Evolutionary conservation across 2,329 filamentous ascomycete species (phyloP), one percentile per base, ranked within the genome.

Genomic region (Fusarium zealandicum): DNA sequence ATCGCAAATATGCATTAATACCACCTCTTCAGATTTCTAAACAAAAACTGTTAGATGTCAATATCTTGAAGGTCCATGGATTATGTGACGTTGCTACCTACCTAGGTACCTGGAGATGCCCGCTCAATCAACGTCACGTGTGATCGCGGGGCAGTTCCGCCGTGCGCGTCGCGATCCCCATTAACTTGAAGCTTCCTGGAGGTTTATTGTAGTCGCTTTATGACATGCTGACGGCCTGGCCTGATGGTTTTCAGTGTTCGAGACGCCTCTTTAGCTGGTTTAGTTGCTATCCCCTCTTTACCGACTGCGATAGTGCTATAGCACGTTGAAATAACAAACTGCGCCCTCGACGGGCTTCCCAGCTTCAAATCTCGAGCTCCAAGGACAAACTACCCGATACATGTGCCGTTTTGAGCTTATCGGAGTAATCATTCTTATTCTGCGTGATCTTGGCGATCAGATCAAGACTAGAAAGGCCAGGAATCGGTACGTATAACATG

Each of bases 321-420:
- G 22, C 22, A 25, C 22, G 22, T 25, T 9, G 22, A 25, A 25
- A 31, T 11, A 31, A 31, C 28, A 31, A 31, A 31, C 28, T 31
- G 28, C 12, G 28, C 12, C 28, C 13, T 31, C 28, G 28, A 31
- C 22, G 28, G 13, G 28, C 28, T 31, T 33, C 14, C 33, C 28
- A 51, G 20, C 46, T 38, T 60, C 47, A 50, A 50, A 37, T 36
- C 17, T 6, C n/a, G 39, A 31, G 5, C 31, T 18, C 17, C 45
- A 59, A 46, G 55, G 45, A 52, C 41, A 28, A 45, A 18, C 40
- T 22, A 35, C 48, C 37, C 38, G 45, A 51, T 61, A 59, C 64
- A 83, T 83, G 81, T 83, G 81, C 72, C 80, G 81, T 14, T 81
- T 79, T 67, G 81, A 83, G 71, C 76, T 80, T 16, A 62, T 83